phyloP scores from a whole-genome alignment of 192 early-diverging fungal species.

The Chytriomyces sp. region DNA sequence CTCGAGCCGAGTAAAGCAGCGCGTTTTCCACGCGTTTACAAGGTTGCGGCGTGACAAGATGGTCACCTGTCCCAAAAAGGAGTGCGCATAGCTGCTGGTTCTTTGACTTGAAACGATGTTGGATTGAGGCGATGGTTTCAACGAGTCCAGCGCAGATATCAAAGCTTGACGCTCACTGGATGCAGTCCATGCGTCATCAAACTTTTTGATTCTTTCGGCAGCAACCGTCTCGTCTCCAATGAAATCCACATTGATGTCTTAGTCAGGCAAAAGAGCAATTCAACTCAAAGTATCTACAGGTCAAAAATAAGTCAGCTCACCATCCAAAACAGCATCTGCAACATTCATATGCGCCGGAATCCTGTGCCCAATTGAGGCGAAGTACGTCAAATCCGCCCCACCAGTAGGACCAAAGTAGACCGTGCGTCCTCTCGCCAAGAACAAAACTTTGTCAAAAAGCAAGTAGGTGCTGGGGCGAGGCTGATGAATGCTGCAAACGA shows the following conservation, averaged over 20 bases:
- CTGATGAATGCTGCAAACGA: conserved; percentile 81
- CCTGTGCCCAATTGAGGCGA: neutral
- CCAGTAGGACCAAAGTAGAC: conserved; percentile 49
- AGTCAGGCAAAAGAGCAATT: no score
- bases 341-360: neutral
- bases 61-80: neutral
- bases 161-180: neutral
- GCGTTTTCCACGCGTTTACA: conserved; percentile 21
- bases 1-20: conserved; percentile 29
- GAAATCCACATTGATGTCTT: neutral
- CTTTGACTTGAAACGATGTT: neutral
- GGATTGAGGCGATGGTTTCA: neutral
- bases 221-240: neutral
- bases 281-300: no score
- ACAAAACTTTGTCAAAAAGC: conserved; percentile 71
- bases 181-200: neutral
- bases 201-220: neutral
- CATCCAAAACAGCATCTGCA: neutral
- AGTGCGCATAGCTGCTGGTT: neutral
- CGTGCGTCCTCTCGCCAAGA: conserved; percentile 58
- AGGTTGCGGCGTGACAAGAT: conserved; percentile 10
- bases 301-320: no score
- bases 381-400: neutral
- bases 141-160: no score
- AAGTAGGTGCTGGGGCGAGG: conserved; percentile 73